Conservation (phyloP, 495 filamentous ascomycete genomes). For the Copromyces sp. region DNA sequence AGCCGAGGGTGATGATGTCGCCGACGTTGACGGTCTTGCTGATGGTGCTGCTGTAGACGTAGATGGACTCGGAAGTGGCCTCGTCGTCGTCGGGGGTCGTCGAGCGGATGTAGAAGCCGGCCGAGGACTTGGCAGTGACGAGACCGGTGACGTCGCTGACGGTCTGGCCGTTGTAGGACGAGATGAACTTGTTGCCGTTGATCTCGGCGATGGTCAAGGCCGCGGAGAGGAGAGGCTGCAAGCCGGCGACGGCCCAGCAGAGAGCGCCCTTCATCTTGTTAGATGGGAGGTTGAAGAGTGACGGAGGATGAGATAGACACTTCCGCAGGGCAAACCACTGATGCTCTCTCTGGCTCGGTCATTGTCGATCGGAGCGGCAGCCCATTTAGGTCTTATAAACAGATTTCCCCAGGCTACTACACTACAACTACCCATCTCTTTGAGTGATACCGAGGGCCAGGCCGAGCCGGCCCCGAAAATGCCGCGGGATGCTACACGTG, state of each 20-base stretch:
- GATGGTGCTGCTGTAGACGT: constrained; percentile 39
- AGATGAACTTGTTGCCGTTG: constrained; percentile 50
- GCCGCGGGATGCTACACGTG: not conserved
- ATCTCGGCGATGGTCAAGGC: constrained; percentile 50
- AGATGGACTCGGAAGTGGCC: constrained; percentile 40
- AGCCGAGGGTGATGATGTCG: constrained; percentile 46
- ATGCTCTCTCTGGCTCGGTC: not conserved
- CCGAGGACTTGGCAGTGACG: constrained; percentile 47
- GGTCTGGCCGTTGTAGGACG: constrained; percentile 38
- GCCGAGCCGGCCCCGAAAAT: not conserved
- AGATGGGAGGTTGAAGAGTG: constrained; percentile 5
- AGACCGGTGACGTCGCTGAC: constrained; percentile 47
- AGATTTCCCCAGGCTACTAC: not conserved
- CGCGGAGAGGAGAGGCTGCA: constrained; percentile 15
- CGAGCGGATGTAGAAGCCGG: constrained; percentile 49
- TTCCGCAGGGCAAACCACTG: not conserved
- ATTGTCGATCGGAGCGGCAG: not conserved
- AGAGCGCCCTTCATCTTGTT: constrained; percentile 8
- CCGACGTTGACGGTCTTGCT: constrained; percentile 37
- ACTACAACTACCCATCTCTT: not conserved
- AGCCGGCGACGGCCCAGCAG: constrained; percentile 11
- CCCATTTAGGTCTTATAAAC: not conserved
- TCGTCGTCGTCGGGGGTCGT: constrained; percentile 35
- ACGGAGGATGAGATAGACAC: not conserved
- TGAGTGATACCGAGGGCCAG: not conserved